Base-by-base conservation (phyloP, 2,329 filamentous ascomycete genomes). In the Rhinocladiella similis region DNA sequence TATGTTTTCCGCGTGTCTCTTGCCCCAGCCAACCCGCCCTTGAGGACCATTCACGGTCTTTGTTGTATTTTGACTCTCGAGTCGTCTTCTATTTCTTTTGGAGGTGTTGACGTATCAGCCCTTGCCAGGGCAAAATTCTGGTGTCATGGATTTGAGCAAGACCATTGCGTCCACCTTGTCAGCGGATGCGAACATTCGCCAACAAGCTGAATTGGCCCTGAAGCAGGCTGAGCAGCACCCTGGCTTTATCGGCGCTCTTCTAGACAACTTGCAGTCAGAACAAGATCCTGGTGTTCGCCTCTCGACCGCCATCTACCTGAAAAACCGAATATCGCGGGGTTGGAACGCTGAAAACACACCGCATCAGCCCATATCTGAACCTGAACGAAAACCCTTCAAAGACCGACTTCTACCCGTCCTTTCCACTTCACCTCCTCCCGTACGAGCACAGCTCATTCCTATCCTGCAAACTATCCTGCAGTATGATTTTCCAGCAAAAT, bases 391-490 rank as follows among this genome's bases (percentile, higher is more conserved):
- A 54, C 84, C 89, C 65, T 91, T 97, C 71, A 85, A 92, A 72
- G 87, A 93, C 68, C 89, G 92, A 61, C 81, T 99, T 66, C 86
- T 99, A 46, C 93, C 94, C 62, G 85, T 96, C 67, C 83, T 99
- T 68, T 92, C 91, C 62, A 81, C 87, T 61, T 89, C 91, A 43
- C 85, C 86, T 60, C 85, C 88, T 47, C 86, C 88, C 67, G 87
- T 97, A 66, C 91, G 94, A 73, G 87, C 92, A 64, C 94, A 99
- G 77, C 86, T 99, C 65, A 87, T 97, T 63, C 92, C 95, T 59
- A 87, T 95, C 66, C 87, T 99, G 56, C 91, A 97, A 77, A 95
- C 96, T 75, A 93, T 99, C 69, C 84, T 99, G 63, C 90, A 96
- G 75, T 89, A 88, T 79, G 94, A 99, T 74, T 99, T 97, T 73